These are phyloP conservation scores for Phylloporus rhodoxanthus DNA, from an alignment of 768 basidiomycete genomes.

Conservation along the genomic window DNA sequence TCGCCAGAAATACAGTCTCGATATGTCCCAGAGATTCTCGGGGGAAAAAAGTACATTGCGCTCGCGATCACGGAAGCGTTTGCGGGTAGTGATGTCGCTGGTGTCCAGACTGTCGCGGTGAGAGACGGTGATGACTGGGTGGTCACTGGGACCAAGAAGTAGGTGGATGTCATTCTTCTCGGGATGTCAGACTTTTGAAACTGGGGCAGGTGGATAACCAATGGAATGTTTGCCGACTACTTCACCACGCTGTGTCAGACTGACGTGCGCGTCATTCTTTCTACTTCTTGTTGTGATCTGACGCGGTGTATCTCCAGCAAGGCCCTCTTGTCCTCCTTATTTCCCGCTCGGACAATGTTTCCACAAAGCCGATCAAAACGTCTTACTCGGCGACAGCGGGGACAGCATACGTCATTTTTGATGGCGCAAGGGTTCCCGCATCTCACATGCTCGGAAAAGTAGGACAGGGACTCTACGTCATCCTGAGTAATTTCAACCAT, in stretches of 20 bases:
- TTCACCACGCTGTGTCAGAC: conserved; percentile 77
- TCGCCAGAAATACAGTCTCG: conserved; percentile 63
- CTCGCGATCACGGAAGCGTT: conserved; percentile 94
- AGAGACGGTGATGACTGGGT: conserved; percentile 84
- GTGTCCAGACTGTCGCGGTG: conserved; percentile 79
- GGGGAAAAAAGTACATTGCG: conserved; percentile 79
- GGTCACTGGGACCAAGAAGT: conserved; percentile 93
- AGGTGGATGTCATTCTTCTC: conserved; percentile 10
- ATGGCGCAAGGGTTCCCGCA: conserved; percentile 76
- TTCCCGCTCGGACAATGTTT: conserved; percentile 62
- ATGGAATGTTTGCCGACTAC: conserved; percentile 79
- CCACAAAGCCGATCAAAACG: conserved; percentile 88
- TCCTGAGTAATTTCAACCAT: conserved; percentile 84
- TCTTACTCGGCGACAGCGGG: conserved; percentile 90
- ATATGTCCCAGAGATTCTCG: conserved; percentile 67
- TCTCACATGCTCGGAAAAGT: conserved; percentile 84
- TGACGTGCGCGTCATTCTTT: conserved; percentile 37
- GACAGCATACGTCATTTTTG: conserved; percentile 80
- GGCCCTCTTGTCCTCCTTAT: conserved; percentile 76
- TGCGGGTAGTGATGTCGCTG: conserved; percentile 81
- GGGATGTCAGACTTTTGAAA: background rate
- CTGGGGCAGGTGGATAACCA: conserved; percentile 75
- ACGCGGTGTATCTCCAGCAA: conserved; percentile 33
- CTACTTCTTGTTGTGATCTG: background rate
- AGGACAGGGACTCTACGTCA: conserved; percentile 77